Percentiles rank a stretch among this genome's conserved stretches.
These are phyloP conservation scores for Blastobotrys mokoenaii DNA, from an alignment of 805 yeast species.

Conservation along the genomic window DNA sequence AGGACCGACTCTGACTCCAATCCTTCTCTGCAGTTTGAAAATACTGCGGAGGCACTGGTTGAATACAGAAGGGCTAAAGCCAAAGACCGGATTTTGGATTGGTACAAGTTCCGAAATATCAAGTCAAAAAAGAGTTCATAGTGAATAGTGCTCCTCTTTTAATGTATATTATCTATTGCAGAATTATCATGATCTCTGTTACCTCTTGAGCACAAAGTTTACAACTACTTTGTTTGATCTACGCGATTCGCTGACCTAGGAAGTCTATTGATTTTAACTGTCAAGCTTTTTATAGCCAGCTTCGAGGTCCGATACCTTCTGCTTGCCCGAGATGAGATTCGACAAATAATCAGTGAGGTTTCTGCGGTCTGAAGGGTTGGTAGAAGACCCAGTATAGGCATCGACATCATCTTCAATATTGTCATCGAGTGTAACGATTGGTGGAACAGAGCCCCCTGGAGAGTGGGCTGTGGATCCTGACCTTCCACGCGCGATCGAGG, in stretches of 20 bases:
- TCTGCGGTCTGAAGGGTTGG: not conserved
- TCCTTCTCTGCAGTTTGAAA: constrained; percentile 2
- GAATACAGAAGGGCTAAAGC: not conserved
- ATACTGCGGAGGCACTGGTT: constrained; percentile 3
- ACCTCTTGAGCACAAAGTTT: too few relatives aligned
- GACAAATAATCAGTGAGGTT: too few relatives aligned
- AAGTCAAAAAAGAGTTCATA: not conserved
- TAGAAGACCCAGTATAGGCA: too few relatives aligned
- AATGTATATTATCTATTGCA: too few relatives aligned
- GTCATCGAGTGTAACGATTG: not conserved
- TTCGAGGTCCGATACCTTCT: too few relatives aligned
- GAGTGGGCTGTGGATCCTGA: not conserved
- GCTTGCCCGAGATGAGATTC: too few relatives aligned
- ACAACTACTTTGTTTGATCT: too few relatives aligned
- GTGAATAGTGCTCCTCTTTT: not conserved
- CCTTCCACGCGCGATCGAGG: constrained; percentile 2
- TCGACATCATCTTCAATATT: not conserved
- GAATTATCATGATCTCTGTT: too few relatives aligned
- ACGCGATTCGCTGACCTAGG: too few relatives aligned
- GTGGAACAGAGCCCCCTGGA: not conserved
- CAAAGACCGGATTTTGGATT: constrained; percentile 2
- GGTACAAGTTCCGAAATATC: constrained; percentile 4
- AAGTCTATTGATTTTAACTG: not conserved
- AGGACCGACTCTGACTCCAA: too few relatives aligned
- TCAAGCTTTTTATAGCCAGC: not conserved